These are phyloP conservation scores for Trichoderma hamatum DNA, from an alignment of 2,329 filamentous ascomycete species.

Conservation along the genomic window DNA sequence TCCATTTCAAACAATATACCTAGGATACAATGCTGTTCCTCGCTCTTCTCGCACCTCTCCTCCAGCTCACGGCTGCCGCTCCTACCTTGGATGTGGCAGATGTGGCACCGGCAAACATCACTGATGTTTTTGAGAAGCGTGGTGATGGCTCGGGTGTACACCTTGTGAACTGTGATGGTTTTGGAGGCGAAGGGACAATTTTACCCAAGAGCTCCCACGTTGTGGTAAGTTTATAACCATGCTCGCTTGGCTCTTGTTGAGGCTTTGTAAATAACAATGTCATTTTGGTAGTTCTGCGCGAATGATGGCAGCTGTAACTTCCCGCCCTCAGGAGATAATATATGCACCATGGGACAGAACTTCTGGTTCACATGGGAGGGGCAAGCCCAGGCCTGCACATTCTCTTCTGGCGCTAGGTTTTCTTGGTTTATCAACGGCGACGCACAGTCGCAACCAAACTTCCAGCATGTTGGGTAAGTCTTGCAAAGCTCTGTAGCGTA, in stretches of 20 bases:
- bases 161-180: slow-evolving; percentile 12
- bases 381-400: slow-evolving; percentile 1
- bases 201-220: not conserved
- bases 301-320: slow-evolving; percentile 4
- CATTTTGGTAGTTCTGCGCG: not conserved
- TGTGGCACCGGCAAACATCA: not conserved
- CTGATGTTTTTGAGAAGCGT: not conserved
- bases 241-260: not conserved
- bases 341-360: slow-evolving; percentile 11
- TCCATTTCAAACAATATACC: not conserved
- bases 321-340: not conserved
- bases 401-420: not conserved
- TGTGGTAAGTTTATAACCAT: not conserved
- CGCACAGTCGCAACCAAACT: slow-evolving; percentile 15
- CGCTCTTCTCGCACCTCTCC: slow-evolving; percentile 1
- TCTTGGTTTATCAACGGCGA: not conserved
- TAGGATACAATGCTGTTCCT: not conserved
- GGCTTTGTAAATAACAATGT: not conserved
- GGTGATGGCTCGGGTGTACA: slow-evolving; percentile 4
- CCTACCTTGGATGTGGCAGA: not conserved
- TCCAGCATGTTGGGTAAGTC: slow-evolving; percentile 7
- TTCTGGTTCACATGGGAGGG: slow-evolving; percentile 10
- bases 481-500: not conserved
- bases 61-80: slow-evolving; percentile 1
- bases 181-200: slow-evolving; percentile 5